Base-by-base conservation (phyloP, 1,139 yeast species). In the Yamadazyma diddensiae region DNA sequence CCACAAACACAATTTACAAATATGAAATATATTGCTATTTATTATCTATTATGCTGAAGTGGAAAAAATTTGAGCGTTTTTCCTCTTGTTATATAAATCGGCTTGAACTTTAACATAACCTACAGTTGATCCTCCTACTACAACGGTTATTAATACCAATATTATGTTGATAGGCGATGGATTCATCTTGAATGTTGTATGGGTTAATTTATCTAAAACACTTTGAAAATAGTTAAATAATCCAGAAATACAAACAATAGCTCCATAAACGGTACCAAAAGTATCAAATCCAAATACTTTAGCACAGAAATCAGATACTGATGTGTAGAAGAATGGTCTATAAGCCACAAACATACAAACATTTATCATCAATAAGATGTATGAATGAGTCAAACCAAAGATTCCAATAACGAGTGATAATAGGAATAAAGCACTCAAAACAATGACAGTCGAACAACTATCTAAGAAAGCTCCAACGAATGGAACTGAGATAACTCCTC, bases 251-350 rank as follows among this genome's bases (percentile, higher is more conserved):
- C 66, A 57, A 38, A 65, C 64, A 21, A 67, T 61, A n/a, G 66
- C 51, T 3, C 74, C 74, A 42, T 68, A 68, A 16, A 68, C 65
- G 3, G 73, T 66, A 5, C 74, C 74, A 45, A 68, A 68, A 10
- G 73, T 68, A 37, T 67, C 72, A 38, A 67, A 68, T 6, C 74
- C 74, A 49, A 68, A 68, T 20, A 68, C 72, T 43, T 68, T 68
- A 30, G 73, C 73, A 44, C 72, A 68, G 36, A 62, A 59, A 38
- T 68, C 74, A 6, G 69, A 60, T 15, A 68, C 57, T 3, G 68
- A 57, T 10, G 74, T 67, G 44, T 68, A 68, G 48, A 65, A 68
- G 34, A 67, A 62, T 10, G 74, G 73, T 37, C 74, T 52, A 50
- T 59, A 68, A 15, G 58, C 62, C 22, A 65, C 72, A 45, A 68